Evolutionary conservation across 176 grass and related monocot species (phyloP).

Genomic region (Oryza brachyantha): DNA sequence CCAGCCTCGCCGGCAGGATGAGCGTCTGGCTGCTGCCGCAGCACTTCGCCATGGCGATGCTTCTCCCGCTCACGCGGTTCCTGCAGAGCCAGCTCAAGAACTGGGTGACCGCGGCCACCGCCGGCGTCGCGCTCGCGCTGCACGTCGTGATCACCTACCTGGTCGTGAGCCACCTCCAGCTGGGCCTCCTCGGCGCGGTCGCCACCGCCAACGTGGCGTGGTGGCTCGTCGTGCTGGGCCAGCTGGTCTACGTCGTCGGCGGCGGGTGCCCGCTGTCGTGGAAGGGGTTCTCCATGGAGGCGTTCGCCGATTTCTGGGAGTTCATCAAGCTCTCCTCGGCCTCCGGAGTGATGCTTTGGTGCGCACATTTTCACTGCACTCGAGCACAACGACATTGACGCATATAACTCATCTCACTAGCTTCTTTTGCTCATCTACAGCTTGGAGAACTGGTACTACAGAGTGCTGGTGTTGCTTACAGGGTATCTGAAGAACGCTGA

Average conservation of each 20-base stretch:
- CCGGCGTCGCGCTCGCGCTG: constrained; percentile 12
- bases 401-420: not conserved
- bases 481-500: constrained; percentile 69
- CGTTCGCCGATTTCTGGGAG: constrained; percentile 56
- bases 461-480: constrained; percentile 53
- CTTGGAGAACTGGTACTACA: constrained; percentile 86
- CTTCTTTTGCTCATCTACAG: constrained; percentile 19
- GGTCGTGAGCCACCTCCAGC: not conserved
- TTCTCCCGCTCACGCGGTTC: constrained; percentile 55
- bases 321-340: constrained; percentile 53
- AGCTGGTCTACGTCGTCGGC: constrained; percentile 27
- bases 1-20: constrained; percentile 34
- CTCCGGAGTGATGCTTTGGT: constrained; percentile 72
- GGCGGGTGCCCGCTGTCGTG: constrained; percentile 55
- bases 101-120: constrained; percentile 33
- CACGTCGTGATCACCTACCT: constrained; percentile 53
- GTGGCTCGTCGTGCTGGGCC: constrained; percentile 46
- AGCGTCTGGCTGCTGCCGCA: constrained; percentile 51
- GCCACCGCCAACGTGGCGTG: constrained; percentile 39
- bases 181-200: constrained; percentile 26
- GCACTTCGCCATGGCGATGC: constrained; percentile 59
- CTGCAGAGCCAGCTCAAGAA: constrained; percentile 71
- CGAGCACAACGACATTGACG: not conserved
- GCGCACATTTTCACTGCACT: not conserved
- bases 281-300: constrained; percentile 55